Evolutionary conservation across 169 alveolate genomes (phyloP), one percentile per base, ranked within the genome.

Genomic region (Babesia caballi): DNA sequence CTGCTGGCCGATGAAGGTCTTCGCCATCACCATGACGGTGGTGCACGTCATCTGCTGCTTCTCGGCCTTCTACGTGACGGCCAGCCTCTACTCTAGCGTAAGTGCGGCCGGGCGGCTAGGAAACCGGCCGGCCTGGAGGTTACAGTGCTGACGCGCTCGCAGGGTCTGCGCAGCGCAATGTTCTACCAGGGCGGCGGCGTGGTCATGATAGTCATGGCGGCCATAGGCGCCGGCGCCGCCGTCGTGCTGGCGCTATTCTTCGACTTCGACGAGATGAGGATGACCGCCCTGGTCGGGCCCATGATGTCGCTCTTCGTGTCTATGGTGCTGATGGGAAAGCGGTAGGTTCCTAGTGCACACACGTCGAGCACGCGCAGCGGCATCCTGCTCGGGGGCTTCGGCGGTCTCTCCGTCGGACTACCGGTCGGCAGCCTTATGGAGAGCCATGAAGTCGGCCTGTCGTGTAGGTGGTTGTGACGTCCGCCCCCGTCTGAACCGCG

Each of bases 1-100:
- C 68, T 78, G 87, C 68, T 78, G 87, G 87, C 87, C 87, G 19
- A 19, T 78, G 44, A 21, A 56, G 46, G 83, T 69, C 49, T 78
- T 78, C 61, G 14, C 83, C 25, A 32, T 78, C 27, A 46, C 83
- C n/a, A 59, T 68, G 57, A 2, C 56, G 40, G 57, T 61, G 33
- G 35, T 47, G 28, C 87, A 78, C 42, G 6, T 69, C 35, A 33
- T 68, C 4, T 49, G 59, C 57, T 50, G 53, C 47, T 35, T 47
- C 17, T 27, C 58, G 14, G 44, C 68, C 9, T 27, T 78, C 4
- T 58, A 78, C 67, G 53, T 69, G 35, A 33, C 77, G 9, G 53
- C 83, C n/a, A 53, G 21, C 38, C 47, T 78, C 6, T 78, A 68
- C 35, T 42, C 73, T 17, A 49, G 59, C 54, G 87, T 78, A 53